phyloP scores from a whole-genome alignment of 2,329 filamentous ascomycete genomes.

The Phaeoacremonium minimum region DNA sequence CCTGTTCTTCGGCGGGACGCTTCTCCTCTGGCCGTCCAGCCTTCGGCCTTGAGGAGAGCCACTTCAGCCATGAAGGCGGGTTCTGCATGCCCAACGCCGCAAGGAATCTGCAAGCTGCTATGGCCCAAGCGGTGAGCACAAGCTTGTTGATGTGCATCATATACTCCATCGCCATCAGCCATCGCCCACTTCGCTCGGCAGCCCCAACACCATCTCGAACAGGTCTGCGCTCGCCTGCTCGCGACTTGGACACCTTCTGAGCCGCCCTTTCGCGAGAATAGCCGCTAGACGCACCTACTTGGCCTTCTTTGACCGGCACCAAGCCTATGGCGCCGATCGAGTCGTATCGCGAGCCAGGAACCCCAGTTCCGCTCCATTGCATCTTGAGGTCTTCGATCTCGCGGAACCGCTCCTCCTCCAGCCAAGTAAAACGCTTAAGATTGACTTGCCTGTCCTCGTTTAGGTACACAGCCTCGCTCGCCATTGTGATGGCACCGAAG shows the following conservation, averaged over 20 bases:
- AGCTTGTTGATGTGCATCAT: constrained; percentile 69
- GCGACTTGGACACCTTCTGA: constrained; percentile 47
- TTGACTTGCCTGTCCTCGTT: constrained; percentile 80
- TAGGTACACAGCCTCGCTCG: constrained; percentile 91
- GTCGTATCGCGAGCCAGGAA: constrained; percentile 45
- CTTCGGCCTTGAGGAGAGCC: constrained; percentile 37
- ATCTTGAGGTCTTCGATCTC: constrained; percentile 64
- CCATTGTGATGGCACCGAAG: constrained; percentile 84
- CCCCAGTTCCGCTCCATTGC: constrained; percentile 43
- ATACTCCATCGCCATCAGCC: constrained; percentile 73
- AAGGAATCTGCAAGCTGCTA: constrained; percentile 49
- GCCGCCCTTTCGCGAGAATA: constrained; percentile 69
- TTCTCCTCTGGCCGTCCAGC: constrained; percentile 11
- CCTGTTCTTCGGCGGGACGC: constrained; percentile 10
- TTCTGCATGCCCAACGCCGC: constrained; percentile 54
- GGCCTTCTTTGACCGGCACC: constrained; percentile 46
- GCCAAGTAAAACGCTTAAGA: constrained; percentile 76
- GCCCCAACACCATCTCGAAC: constrained; percentile 69
- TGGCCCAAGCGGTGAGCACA: constrained; percentile 52
- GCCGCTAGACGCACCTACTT: constrained; percentile 43
- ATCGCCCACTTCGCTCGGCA: constrained; percentile 71
- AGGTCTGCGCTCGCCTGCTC: constrained; percentile 34
- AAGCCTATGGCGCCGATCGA: constrained; percentile 50
- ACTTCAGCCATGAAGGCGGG: constrained; percentile 61
- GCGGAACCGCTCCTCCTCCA: constrained; percentile 79